phyloP scores from a whole-genome alignment of 1,284 basidiomycete genomes.

The Leccinum pseudoinsigne region DNA sequence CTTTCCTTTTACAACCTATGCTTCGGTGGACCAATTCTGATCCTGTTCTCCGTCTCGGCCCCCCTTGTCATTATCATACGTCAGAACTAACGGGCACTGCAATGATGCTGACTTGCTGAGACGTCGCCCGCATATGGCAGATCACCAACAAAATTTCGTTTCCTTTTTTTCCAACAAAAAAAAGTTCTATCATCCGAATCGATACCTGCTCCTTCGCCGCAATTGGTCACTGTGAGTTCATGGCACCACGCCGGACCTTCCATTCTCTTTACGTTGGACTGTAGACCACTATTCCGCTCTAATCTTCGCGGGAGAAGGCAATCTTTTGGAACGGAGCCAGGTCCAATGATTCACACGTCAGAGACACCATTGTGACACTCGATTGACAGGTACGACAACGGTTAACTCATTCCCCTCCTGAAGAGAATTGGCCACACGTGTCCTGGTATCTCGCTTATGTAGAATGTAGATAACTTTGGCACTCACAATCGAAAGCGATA shows the following conservation, averaged over 20 bases:
- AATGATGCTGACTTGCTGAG: slow-evolving; percentile 4
- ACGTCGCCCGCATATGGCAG: slow-evolving; percentile 1
- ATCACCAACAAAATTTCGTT: not conserved
- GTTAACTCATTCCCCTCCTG: slow-evolving; percentile 4
- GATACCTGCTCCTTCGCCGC: not conserved
- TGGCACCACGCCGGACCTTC: not conserved
- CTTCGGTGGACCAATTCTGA: slow-evolving; percentile 5
- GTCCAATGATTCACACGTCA: slow-evolving; percentile 22
- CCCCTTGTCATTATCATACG: slow-evolving; percentile 6
- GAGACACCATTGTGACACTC: not conserved
- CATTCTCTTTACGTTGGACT: not conserved
- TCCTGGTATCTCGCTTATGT: slow-evolving; percentile 10
- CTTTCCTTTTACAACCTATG: not conserved
- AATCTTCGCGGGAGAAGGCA: slow-evolving; percentile 36
- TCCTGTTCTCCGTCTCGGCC: not conserved
- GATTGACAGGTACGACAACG: slow-evolving; percentile 10
- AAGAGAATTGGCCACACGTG: slow-evolving; percentile 4
- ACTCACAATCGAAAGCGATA: not conserved
- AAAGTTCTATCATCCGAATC: not conserved
- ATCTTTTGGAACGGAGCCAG: slow-evolving; percentile 1
- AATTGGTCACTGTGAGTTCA: not conserved
- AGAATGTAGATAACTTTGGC: slow-evolving; percentile 6
- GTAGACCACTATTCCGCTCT: slow-evolving; percentile 2
- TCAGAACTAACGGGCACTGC: not conserved
- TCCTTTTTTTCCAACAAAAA: not conserved